phyloP scores from a whole-genome alignment of 2,329 filamentous ascomycete genomes.

The Coniochaeta ligniaria region DNA sequence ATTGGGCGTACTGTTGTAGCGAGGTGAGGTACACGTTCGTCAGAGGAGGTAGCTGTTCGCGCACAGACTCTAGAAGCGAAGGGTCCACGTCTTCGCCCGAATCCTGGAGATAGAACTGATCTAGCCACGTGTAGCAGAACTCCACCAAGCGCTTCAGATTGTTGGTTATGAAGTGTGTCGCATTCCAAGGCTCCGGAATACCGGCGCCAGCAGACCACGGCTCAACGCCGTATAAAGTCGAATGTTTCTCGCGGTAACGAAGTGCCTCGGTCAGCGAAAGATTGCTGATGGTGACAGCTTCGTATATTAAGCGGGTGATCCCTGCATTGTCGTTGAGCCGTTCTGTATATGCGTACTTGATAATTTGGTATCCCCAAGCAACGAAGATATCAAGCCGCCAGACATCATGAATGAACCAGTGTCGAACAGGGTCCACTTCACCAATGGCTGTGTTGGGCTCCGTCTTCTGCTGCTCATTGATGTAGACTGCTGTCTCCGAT shows the following conservation, averaged over 20 bases:
- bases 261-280: constrained; percentile 63
- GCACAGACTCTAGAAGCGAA: constrained; percentile 35
- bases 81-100: constrained; percentile 23
- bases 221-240: constrained; percentile 64
- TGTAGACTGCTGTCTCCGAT: constrained; percentile 65
- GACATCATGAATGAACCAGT: constrained; percentile 78
- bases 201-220: constrained; percentile 57
- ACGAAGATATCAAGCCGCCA: constrained; percentile 67
- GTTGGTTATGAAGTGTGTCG: constrained; percentile 54
- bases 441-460: constrained; percentile 55
- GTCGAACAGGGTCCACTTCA: constrained; percentile 74
- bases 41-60: constrained; percentile 39
- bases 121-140: constrained; percentile 48
- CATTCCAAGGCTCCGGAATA: constrained; percentile 83
- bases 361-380: constrained; percentile 70
- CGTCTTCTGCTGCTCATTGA: constrained; percentile 70
- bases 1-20: constrained; percentile 45
- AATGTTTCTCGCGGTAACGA: constrained; percentile 65
- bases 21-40: constrained; percentile 49
- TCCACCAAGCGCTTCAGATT: constrained; percentile 54
- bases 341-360: constrained; percentile 65
- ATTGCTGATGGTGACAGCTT: constrained; percentile 60
- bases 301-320: constrained; percentile 51
- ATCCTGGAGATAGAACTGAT: constrained; percentile 30
- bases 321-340: constrained; percentile 46